These are phyloP conservation scores for Dichotomocladium elegans DNA, from an alignment of 371 early-diverging fungal species.

Conservation along the genomic window DNA sequence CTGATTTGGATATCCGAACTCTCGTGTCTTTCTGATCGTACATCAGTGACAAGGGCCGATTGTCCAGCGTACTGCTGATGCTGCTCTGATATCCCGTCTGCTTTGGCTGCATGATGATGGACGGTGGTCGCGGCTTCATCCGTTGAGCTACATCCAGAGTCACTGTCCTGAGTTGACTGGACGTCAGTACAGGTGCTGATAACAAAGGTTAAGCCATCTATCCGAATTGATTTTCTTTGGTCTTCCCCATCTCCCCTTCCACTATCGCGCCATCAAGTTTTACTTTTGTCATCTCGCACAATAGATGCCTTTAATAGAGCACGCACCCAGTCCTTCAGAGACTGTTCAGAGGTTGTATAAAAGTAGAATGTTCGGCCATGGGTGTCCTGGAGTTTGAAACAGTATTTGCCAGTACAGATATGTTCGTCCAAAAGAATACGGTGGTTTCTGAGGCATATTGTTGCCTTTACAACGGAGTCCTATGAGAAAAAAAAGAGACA, in stretches of 20 bases:
- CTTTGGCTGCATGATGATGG: slow-evolving; percentile 27
- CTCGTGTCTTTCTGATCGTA: not conserved
- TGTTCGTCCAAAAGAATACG: slow-evolving; percentile 53
- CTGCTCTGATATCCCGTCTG: not conserved
- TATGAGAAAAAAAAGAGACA: too few species aligned
- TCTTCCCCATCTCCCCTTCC: not conserved
- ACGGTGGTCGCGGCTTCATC: slow-evolving; percentile 65
- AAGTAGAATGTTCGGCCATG: slow-evolving; percentile 59
- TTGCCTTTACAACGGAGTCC: slow-evolving; percentile 52
- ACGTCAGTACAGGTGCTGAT: slow-evolving; percentile 61
- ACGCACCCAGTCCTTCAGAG: slow-evolving; percentile 59
- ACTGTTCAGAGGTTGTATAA: slow-evolving; percentile 54
- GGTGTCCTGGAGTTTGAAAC: slow-evolving; percentile 63
- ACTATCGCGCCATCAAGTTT: not conserved
- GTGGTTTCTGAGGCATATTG: slow-evolving; percentile 53
- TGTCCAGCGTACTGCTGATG: not conserved
- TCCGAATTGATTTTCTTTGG: not conserved
- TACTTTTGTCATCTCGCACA: slow-evolving; percentile 50
- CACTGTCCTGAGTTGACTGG: slow-evolving; percentile 60
- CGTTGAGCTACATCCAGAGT: slow-evolving; percentile 57
- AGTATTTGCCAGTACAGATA: slow-evolving; percentile 63
- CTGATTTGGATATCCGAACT: not conserved
- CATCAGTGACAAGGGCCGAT: not conserved
- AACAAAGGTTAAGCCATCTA: not conserved
- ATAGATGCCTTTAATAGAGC: slow-evolving; percentile 72